Conservation (phyloP, 2,329 filamentous ascomycete species). For the Verticillium nonalfalfae region DNA sequence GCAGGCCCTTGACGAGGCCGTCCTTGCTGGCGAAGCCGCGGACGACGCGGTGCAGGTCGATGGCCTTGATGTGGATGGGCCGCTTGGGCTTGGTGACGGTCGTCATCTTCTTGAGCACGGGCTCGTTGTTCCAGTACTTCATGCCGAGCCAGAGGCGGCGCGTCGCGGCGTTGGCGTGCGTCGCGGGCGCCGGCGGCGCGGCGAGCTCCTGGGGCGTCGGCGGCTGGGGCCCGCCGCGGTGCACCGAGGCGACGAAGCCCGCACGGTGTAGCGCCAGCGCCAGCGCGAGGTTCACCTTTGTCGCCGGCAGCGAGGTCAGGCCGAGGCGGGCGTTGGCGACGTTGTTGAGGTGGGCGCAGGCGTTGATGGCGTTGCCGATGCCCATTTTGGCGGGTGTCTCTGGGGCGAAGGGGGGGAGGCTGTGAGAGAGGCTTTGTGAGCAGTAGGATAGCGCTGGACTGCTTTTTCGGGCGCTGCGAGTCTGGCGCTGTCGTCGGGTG, state of each 20-base stretch:
- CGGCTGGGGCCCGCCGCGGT: conserved; percentile 57
- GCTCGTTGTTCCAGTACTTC: conserved; percentile 82
- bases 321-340: conserved; percentile 76
- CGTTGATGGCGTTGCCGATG: conserved; percentile 67
- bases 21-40: conserved; percentile 60
- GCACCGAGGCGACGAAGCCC: conserved; percentile 76
- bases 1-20: conserved; percentile 68
- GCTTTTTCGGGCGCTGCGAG: background rate
- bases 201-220: conserved; percentile 40
- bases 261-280: conserved; percentile 73
- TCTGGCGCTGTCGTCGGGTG: background rate
- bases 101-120: conserved; percentile 63
- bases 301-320: conserved; percentile 75
- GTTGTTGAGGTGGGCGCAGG: conserved; percentile 90
- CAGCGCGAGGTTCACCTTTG: conserved; percentile 72
- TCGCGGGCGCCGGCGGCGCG: conserved; percentile 51
- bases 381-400: conserved; percentile 3
- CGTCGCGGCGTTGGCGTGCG: conserved; percentile 62
- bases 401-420: background rate
- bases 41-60: conserved; percentile 57
- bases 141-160: conserved; percentile 81
- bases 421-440: too few relatives aligned
- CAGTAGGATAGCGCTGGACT: too few relatives aligned
- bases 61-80: conserved; percentile 58
- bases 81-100: conserved; percentile 71